Percentiles rank a stretch among this genome's conserved stretches.
Evolutionary conservation across 1,284 basidiomycete genomes (phyloP).

Genomic region (Xerocomus amazonicus): DNA sequence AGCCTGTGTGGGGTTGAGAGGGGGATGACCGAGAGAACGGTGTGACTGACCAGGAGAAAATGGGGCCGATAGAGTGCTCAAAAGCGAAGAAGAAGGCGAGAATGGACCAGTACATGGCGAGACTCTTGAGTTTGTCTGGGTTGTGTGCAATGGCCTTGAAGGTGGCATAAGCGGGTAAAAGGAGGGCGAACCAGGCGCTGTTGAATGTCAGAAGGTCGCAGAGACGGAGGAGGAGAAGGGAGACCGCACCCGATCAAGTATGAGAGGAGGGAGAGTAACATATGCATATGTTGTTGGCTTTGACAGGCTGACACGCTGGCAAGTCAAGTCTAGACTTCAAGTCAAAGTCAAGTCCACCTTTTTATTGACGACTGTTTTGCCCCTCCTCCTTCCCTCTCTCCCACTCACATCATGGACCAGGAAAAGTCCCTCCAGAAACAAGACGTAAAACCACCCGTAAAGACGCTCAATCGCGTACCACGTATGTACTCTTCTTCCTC

Average conservation of each 20-base stretch:
- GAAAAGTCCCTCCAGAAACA: conserved; percentile 38
- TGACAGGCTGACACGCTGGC: neutral
- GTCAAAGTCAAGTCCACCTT: neutral
- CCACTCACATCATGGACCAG: conserved; percentile 3
- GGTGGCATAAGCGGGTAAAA: conserved; percentile 58
- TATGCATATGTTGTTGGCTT: conserved; percentile 18
- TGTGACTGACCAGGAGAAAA: conserved; percentile 62
- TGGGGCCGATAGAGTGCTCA: conserved; percentile 66
- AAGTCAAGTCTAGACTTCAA: too few species aligned
- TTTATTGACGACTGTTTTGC: conserved; percentile 4
- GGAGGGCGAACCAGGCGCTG: conserved; percentile 69
- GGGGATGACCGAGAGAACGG: neutral
- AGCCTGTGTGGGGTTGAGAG: conserved; percentile 46
- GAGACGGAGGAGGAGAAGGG: neutral
- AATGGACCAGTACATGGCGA: conserved; percentile 56
- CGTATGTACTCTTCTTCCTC: conserved; percentile 46
- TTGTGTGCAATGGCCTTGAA: conserved; percentile 62
- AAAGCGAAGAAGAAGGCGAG: conserved; percentile 53
- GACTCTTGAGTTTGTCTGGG: conserved; percentile 40
- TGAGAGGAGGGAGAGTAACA: conserved; percentile 49
- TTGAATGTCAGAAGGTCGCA: neutral
- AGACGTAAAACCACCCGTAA: conserved; percentile 63
- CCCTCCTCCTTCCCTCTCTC: neutral
- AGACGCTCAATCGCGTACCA: conserved; percentile 78
- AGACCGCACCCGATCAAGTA: conserved; percentile 34